Evolutionary conservation across 2,329 filamentous ascomycete genomes (phyloP).

Genomic region (Didymosphaeria variabile): DNA sequence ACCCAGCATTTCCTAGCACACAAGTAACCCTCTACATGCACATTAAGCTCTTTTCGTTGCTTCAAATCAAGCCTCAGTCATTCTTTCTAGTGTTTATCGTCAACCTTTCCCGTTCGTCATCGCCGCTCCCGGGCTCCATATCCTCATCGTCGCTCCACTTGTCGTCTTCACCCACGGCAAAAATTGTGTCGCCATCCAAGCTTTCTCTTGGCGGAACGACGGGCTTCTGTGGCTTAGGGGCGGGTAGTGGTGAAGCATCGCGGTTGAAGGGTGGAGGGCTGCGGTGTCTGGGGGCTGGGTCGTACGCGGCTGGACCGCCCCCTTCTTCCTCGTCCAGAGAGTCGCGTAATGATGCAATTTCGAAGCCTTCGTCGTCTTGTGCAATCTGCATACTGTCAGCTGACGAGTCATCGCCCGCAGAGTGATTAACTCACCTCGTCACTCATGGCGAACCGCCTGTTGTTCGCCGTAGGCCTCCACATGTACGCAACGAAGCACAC

Average conservation of each 20-base stretch:
- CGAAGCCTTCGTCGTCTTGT: slow-evolving; percentile 98
- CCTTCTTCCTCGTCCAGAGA: slow-evolving; percentile 71
- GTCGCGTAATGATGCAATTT: slow-evolving; percentile 90
- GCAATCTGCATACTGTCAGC: slow-evolving; percentile 70
- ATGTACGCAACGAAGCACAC: slow-evolving; percentile 93
- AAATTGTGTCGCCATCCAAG: slow-evolving; percentile 91
- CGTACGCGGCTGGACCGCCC: slow-evolving; percentile 50
- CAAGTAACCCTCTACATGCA: slow-evolving; percentile 1
- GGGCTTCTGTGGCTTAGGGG: slow-evolving; percentile 60
- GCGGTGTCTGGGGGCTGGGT: slow-evolving; percentile 47
- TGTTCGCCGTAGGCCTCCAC: slow-evolving; percentile 96
- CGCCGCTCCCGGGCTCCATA: slow-evolving; percentile 65
- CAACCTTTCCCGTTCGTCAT: slow-evolving; percentile 43
- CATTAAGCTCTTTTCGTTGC: background rate
- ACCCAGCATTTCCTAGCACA: slow-evolving; percentile 4
- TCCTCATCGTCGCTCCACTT: slow-evolving; percentile 77
- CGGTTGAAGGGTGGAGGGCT: slow-evolving; percentile 37
- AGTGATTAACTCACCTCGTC: slow-evolving; percentile 72
- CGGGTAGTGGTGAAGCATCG: slow-evolving; percentile 61
- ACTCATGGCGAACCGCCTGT: slow-evolving; percentile 97
- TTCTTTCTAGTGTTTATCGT: slow-evolving; percentile 43
- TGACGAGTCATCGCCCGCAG: background rate
- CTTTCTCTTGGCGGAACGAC: slow-evolving; percentile 65
- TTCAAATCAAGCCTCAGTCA: slow-evolving; percentile 26
- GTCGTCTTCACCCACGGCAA: slow-evolving; percentile 89